phyloP scores from a whole-genome alignment of 2,329 filamentous ascomycete genomes.

The Taxawa tesnikishii region DNA sequence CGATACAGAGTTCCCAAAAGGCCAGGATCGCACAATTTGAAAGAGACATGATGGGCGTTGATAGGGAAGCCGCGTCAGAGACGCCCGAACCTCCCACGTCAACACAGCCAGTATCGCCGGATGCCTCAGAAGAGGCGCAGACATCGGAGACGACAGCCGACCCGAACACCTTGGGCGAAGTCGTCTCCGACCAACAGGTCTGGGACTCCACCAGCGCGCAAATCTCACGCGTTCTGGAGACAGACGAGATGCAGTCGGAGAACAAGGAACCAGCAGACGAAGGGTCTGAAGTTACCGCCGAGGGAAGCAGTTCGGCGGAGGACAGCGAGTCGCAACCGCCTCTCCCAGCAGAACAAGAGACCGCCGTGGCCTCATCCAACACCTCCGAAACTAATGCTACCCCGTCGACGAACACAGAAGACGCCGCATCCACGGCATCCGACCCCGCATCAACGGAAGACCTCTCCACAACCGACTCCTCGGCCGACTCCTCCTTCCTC shows the following conservation, averaged over 20 bases:
- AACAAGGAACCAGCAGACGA: background rate
- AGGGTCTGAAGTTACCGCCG: background rate
- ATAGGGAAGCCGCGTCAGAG: background rate
- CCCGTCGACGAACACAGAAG: background rate
- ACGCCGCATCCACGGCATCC: background rate
- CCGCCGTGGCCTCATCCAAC: background rate
- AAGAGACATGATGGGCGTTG: slow-evolving; percentile 20
- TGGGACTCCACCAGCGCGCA: background rate
- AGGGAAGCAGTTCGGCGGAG: too few relatives aligned
- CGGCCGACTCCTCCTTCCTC: slow-evolving; percentile 4
- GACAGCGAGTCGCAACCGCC: background rate
- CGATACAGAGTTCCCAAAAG: slow-evolving; percentile 58
- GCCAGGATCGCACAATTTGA: slow-evolving; percentile 59
- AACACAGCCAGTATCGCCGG: background rate
- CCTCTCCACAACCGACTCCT: background rate
- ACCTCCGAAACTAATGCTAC: background rate
- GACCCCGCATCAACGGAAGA: background rate
- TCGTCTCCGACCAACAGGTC: background rate
- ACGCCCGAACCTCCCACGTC: background rate
- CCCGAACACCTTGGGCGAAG: background rate
- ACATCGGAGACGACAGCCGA: background rate
- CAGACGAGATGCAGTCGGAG: background rate
- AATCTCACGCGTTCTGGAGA: too few relatives aligned
- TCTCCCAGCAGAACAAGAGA: background rate
- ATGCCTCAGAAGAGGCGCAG: background rate